phyloP scores from a whole-genome alignment of 1,139 yeast species.

The Debaryomyces sp. region DNA sequence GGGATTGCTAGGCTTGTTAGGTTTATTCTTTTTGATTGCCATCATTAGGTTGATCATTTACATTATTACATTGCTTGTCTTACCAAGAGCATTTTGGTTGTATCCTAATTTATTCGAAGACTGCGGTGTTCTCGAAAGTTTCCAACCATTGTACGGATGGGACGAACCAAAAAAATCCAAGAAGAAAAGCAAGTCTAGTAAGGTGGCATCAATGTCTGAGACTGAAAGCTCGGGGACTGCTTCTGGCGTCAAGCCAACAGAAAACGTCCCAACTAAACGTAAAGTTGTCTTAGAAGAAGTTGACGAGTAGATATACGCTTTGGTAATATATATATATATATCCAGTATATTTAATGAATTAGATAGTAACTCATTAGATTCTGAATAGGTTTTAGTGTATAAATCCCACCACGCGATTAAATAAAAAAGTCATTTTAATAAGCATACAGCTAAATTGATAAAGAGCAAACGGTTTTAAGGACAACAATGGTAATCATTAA shows the following conservation, averaged over 20 bases:
- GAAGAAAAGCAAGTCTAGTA: conserved; percentile 23
- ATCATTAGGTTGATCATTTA: conserved; percentile 77
- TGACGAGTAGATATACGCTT: conserved; percentile 31
- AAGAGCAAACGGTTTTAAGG: not conserved
- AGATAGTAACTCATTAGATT: not conserved
- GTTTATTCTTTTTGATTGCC: conserved; percentile 75
- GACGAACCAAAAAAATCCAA: conserved; percentile 53
- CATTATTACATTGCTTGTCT: conserved; percentile 57
- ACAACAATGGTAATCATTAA: conserved; percentile 28
- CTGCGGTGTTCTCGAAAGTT: conserved; percentile 91
- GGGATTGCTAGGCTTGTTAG: conserved; percentile 73
- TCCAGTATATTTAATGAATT: not conserved
- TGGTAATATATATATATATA: not conserved
- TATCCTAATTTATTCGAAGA: conserved; percentile 97
- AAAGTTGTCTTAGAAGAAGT: conserved; percentile 51
- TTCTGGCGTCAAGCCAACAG: conserved; percentile 15
- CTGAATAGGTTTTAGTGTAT: not conserved
- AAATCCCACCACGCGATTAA: conserved; percentile 1
- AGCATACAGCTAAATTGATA: not conserved
- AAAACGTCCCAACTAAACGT: conserved; percentile 23
- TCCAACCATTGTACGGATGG: conserved; percentile 88
- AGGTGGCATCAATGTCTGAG: conserved; percentile 11
- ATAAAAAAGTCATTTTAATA: not conserved
- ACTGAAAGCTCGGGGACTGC: conserved; percentile 16
- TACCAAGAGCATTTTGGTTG: conserved; percentile 83